Evolutionary conservation across 805 yeast species (phyloP), one percentile per base, ranked within the genome.

Genomic region (Candida nemodendra): DNA sequence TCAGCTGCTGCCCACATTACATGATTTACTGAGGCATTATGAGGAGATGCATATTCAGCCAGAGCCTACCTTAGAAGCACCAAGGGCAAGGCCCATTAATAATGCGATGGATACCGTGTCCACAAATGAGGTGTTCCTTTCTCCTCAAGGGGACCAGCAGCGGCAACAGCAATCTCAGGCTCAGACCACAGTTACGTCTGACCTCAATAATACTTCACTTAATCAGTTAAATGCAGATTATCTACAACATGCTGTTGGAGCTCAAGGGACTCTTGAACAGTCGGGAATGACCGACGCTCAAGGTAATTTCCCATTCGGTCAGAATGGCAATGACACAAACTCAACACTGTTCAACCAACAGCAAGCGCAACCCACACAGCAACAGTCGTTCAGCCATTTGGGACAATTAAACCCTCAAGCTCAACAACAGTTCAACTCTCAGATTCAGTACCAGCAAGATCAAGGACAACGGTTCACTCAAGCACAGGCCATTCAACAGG

Each of bases 1-100:
- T 19, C 84, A 85, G 57, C 69, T 83, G 29, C 72, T 93, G 44
- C 98, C 98, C 22, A 90, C 96, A 9, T 69, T 93, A 48, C 99
- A 93, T 61, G 99, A 93, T 60, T 70, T 93, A 44, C 71, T 93
- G 46, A 79, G 93, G 52, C 99, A 93, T 62, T 93, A 93, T 61
- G 99, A 93, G 60, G 98, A 93, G 63, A 88, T 93, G 32, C 99
- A 93, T 64, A 90, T 93, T 41, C 68, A 69, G 47, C 71, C 74
- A 27, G 72, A 76, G 29, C 77, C 76, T 3, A 76, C 59, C 9
- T 39, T 56, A 19, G 63, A 76, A 26, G 52, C 59, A 13, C 59
- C 64, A 13, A 54, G 71, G 50, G 72, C 74, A 43, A 64, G 74
- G 43, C 72, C 70, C 3, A 66, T 75, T 44, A 82, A 78, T 53